A percentile compares a stretch with the other conserved stretches of the same genome.
phyloP scores from a whole-genome alignment of 192 early-diverging fungal genomes.

The Linnemannia zychae region DNA sequence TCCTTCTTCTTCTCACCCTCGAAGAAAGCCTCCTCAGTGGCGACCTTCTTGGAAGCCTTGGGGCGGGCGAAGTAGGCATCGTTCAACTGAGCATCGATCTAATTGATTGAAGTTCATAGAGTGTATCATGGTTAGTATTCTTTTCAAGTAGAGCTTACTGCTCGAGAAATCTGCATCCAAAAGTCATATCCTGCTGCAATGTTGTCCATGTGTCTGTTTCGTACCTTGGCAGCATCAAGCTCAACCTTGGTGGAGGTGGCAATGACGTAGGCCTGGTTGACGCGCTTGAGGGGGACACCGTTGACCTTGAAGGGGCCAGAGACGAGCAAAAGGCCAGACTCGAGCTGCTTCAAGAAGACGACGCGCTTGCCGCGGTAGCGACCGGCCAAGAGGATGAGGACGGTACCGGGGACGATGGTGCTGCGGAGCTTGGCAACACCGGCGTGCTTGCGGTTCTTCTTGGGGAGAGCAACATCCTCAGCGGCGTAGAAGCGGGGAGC shows the following conservation, averaged over 20 bases:
- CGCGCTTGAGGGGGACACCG: constrained; percentile 97
- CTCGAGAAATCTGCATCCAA: no score
- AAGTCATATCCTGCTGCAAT: no score
- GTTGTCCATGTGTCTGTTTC: no score
- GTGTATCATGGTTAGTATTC: no score
- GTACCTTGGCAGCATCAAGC: constrained; percentile 77
- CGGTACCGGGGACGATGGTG: constrained; percentile 97
- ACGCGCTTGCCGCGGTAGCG: constrained; percentile 99
- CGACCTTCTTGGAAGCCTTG: constrained; percentile 79
- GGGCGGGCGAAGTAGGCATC: constrained; percentile 95
- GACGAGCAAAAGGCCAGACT: constrained; percentile 95
- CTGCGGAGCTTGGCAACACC: constrained; percentile 82
- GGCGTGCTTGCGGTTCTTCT: constrained; percentile 83
- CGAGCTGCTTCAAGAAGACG: constrained; percentile 98
- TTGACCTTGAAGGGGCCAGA: constrained; percentile 99
- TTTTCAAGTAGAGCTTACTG: no score
- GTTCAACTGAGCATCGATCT: constrained; percentile 85
- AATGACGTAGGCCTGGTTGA: constrained; percentile 99
- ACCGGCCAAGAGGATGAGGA: constrained; percentile 93
- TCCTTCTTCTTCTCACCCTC: constrained; percentile 82
- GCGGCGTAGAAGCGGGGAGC: constrained; percentile 86
- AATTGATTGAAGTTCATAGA: no score
- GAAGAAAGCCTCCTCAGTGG: constrained; percentile 93
- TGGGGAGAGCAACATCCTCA: constrained; percentile 85
- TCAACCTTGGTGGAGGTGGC: constrained; percentile 99